Percentiles rank a stretch among this genome's conserved stretches.
Conservation (phyloP, 306 rosid genomes). For the Phaseolus lunatus region DNA sequence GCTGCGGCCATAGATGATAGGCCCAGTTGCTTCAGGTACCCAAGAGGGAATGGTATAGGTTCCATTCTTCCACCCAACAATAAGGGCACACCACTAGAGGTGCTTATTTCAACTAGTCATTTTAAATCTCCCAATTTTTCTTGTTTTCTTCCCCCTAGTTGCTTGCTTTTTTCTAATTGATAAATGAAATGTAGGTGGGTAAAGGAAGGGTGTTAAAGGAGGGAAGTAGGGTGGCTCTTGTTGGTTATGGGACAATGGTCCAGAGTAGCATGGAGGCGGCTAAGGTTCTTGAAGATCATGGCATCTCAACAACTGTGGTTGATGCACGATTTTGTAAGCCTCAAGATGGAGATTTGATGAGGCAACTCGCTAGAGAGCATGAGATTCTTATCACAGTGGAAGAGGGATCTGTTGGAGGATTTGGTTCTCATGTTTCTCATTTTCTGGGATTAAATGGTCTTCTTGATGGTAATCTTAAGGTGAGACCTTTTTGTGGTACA, state of each 20-base stretch:
- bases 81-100: constrained; percentile 66
- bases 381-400: constrained; percentile 69
- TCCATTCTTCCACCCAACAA: constrained; percentile 62
- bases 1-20: constrained; percentile 76
- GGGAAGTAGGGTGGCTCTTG: constrained; percentile 70
- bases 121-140: background rate
- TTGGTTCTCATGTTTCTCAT: constrained; percentile 76
- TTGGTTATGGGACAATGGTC: constrained; percentile 69
- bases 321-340: constrained; percentile 86
- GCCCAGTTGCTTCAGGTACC: constrained; percentile 74
- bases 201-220: constrained; percentile 66
- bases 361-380: constrained; percentile 60
- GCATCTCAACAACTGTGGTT: constrained; percentile 58
- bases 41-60: constrained; percentile 70
- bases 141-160: background rate
- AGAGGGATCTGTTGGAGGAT: constrained; percentile 80
- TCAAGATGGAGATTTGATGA: constrained; percentile 61
- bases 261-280: constrained; percentile 61
- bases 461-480: constrained; percentile 74
- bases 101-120: constrained; percentile 13
- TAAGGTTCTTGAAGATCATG: constrained; percentile 53
- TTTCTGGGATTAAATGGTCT: constrained; percentile 62
- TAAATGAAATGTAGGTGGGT: constrained; percentile 56
- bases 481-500: background rate
- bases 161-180: constrained; percentile 11